Evolutionary conservation across 2,329 filamentous ascomycete species (phyloP).

Genomic region (Ophiostoma montium): DNA sequence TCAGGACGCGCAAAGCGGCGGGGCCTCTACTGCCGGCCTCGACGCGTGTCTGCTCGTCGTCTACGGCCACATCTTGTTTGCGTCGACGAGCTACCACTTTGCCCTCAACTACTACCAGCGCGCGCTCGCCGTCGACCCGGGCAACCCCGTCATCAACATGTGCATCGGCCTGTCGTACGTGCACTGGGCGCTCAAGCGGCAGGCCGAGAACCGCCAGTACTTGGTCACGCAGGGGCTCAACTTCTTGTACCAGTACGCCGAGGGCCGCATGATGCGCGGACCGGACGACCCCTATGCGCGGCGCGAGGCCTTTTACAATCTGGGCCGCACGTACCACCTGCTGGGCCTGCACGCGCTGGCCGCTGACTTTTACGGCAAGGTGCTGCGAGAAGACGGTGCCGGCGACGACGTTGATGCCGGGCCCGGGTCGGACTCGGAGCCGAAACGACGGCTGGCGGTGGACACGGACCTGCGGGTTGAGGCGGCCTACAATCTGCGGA

Average conservation of each 20-base stretch:
- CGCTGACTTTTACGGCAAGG: constrained; percentile 50
- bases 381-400: constrained; percentile 25
- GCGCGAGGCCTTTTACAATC: constrained; percentile 73
- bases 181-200: constrained; percentile 77
- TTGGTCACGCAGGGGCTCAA: constrained; percentile 72
- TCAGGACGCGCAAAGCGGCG: too few species aligned
- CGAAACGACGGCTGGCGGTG: not conserved
- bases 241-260: constrained; percentile 65
- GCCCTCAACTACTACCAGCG: constrained; percentile 82
- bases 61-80: constrained; percentile 81
- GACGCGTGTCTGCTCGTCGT: constrained; percentile 75
- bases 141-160: constrained; percentile 66
- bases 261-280: constrained; percentile 30
- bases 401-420: constrained; percentile 5
- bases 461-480: constrained; percentile 45
- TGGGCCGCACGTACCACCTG: constrained; percentile 61
- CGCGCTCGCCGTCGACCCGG: constrained; percentile 57
- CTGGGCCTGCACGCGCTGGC: constrained; percentile 62
- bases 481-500: constrained; percentile 61
- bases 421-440: not conserved
- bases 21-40: too few species aligned
- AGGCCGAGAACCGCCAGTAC: constrained; percentile 81
- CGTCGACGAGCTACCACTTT: constrained; percentile 67
- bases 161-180: constrained; percentile 74
- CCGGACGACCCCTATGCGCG: constrained; percentile 15